Conservation (phyloP, 2,329 filamentous ascomycete genomes). For the Colletotrichum euphorbiae region DNA sequence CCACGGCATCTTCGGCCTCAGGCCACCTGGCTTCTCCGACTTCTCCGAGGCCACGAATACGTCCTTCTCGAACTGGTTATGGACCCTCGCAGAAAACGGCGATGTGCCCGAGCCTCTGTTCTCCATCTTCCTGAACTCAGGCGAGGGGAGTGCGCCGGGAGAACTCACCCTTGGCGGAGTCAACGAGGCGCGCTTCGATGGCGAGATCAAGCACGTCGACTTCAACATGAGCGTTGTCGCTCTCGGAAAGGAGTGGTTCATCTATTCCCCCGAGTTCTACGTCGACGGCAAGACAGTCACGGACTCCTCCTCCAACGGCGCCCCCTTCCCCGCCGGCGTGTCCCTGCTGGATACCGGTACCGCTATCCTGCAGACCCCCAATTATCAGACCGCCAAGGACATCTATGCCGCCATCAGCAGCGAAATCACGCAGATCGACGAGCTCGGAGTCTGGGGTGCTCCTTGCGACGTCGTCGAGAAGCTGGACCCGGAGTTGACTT, state of each 20-base stretch:
- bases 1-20: conserved; percentile 50
- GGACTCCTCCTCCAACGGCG: conserved; percentile 35
- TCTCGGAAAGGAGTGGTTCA: conserved; percentile 42
- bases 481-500: conserved; percentile 46
- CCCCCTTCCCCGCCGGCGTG: neutral
- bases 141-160: conserved; percentile 39
- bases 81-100: conserved; percentile 45
- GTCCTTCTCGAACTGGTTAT: conserved; percentile 43
- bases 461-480: conserved; percentile 46
- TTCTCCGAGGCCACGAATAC: conserved; percentile 27
- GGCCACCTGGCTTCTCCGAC: conserved; percentile 35
- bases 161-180: conserved; percentile 50
- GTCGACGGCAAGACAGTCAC: conserved; percentile 42
- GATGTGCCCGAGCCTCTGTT: conserved; percentile 45
- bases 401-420: conserved; percentile 48
- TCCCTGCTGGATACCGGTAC: conserved; percentile 49
- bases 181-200: conserved; percentile 46
- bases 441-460: conserved; percentile 49
- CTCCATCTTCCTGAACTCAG: conserved; percentile 45
- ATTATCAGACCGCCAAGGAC: conserved; percentile 44
- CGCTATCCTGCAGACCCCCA: conserved; percentile 47
- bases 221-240: conserved; percentile 42
- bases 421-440: conserved; percentile 47
- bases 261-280: conserved; percentile 45
- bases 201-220: conserved; percentile 43